Evolutionary conservation across 2,329 filamentous ascomycete genomes (phyloP), one percentile per base, ranked within the genome.

Genomic region (Rachicladosporium sp.): DNA sequence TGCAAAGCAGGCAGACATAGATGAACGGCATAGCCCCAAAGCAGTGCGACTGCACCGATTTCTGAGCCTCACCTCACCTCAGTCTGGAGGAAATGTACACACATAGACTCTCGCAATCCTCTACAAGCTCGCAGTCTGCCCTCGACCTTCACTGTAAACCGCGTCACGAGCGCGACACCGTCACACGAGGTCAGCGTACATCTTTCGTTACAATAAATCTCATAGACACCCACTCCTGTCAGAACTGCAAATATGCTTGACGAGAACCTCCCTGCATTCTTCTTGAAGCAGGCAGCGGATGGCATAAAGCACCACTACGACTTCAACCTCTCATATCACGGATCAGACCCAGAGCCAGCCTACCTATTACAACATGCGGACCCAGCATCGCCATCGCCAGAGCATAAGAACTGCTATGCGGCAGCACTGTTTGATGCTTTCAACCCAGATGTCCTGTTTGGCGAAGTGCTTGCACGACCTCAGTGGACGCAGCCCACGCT

Each of bases 401-500:
- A 70, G 7, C 78, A 85, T 19, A 79, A 74, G 56, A 91, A 89
- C 63, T 82, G 82, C 60, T 98, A 95, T 61, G 88, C 83, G 31
- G 74, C 82, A 43, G 89, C 84, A 31, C 71, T 96, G 2, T 82
- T 83, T 60, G 89, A 96, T 57, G 79, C 85, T 15, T 79, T 79
- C 62, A 80, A 81, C 49, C 73, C 81, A 1, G 83, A 86, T 23
- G 76, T 96, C 41, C 69, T 96, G 42, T 96, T 82, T 53, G 91
- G 78, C 46, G 89, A 96, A 59, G 82, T 94, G 13, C 67, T 89
- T 11, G 76, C 93, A 40, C 74, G 78, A 51, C 89, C 89, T 5
- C 80, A 86, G 60, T 94, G 88, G 82, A 77, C 81, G 15, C 83
- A 89, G 43, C 83, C 87, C 1, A 78, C 78, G 0, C 70, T 93